These are phyloP conservation scores for Plasmodium yoelii DNA, from an alignment of 169 alveolate genomes.

Conservation along the genomic window DNA sequence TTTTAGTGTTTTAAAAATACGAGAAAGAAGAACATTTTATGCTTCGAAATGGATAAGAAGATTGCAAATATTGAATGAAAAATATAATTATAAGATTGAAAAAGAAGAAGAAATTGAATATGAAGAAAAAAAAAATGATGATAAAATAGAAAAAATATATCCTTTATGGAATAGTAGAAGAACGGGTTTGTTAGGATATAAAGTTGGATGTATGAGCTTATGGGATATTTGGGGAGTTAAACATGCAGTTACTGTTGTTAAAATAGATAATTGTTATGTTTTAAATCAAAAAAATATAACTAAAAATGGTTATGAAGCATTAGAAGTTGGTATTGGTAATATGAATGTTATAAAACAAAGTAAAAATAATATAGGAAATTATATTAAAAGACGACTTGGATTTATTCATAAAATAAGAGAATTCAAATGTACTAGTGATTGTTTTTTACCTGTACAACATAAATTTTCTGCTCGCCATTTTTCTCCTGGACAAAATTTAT, in stretches of 20 bases:
- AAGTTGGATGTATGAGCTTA: slow-evolving; percentile 90
- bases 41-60: slow-evolving; percentile 74
- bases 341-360: slow-evolving; percentile 83
- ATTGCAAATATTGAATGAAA: slow-evolving; percentile 66
- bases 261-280: slow-evolving; percentile 88
- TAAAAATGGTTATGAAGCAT: slow-evolving; percentile 90
- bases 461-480: slow-evolving; percentile 89
- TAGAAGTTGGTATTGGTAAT: slow-evolving; percentile 89
- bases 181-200: slow-evolving; percentile 88
- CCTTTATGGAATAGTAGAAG: slow-evolving; percentile 75
- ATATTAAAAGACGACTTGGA: slow-evolving; percentile 84
- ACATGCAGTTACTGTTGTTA: slow-evolving; percentile 89
- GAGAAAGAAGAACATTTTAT: slow-evolving; percentile 41
- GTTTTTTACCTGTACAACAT: slow-evolving; percentile 90
- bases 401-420: slow-evolving; percentile 87
- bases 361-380: slow-evolving; percentile 86
- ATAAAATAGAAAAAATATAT: slow-evolving; percentile 42
- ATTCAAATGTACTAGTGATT: slow-evolving; percentile 90
- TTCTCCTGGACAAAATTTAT: slow-evolving; percentile 91
- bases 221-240: slow-evolving; percentile 93
- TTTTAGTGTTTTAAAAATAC: neutral
- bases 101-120: slow-evolving; percentile 59
- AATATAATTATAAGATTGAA: slow-evolving; percentile 57
- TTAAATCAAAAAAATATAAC: slow-evolving; percentile 86
- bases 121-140: slow-evolving; percentile 71